Percentiles rank a stretch among this genome's conserved stretches.
phyloP scores from a whole-genome alignment of 306 rosid genomes.

The Gastrolobium villosum region DNA sequence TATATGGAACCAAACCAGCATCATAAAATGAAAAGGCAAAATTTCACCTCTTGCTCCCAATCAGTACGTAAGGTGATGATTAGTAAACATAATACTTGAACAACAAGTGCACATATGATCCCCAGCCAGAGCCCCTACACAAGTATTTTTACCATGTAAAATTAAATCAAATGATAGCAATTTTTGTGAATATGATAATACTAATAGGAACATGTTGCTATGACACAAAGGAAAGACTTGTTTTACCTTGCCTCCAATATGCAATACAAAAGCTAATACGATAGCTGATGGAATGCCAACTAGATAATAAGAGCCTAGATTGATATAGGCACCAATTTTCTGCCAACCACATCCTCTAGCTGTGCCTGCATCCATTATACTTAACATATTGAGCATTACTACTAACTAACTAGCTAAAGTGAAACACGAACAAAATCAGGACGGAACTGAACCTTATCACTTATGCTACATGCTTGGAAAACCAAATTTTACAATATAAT shows the following conservation, averaged over 20 bases:
- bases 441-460: background rate
- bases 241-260: conserved; percentile 73
- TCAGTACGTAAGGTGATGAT: conserved; percentile 62
- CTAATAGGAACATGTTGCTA: background rate
- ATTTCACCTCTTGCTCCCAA: conserved; percentile 70
- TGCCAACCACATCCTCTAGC: conserved; percentile 96
- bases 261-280: conserved; percentile 64
- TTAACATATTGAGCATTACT: background rate
- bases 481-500: background rate
- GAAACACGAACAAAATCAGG: background rate
- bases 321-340: conserved; percentile 74
- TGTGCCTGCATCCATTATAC: conserved; percentile 55
- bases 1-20: background rate
- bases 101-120: conserved; percentile 63
- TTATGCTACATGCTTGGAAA: background rate
- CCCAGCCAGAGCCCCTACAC: conserved; percentile 84
- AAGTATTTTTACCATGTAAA: background rate
- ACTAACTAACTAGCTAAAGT: background rate
- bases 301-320: conserved; percentile 71
- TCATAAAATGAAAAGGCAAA: background rate
- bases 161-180: background rate
- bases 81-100: conserved; percentile 59
- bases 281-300: conserved; percentile 74
- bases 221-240: background rate
- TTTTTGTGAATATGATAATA: background rate